phyloP scores from a whole-genome alignment of 2,329 filamentous ascomycete genomes.

The Tolypocladium ovalisporum region DNA sequence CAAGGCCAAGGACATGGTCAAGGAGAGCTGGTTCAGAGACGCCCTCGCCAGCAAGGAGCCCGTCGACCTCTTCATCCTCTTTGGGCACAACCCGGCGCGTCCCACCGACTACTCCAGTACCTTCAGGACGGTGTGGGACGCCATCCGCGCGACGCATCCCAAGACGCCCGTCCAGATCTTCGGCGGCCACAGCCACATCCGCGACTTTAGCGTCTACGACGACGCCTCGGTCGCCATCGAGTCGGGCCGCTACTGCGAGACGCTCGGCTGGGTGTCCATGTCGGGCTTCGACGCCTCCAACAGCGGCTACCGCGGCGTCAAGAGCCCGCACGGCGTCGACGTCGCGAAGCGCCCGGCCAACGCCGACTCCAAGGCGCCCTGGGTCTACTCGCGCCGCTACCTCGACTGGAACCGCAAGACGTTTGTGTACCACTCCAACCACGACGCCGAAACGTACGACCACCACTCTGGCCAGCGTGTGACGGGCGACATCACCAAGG shows the following conservation, averaged over 20 bases:
- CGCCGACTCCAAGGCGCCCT: conserved; percentile 24
- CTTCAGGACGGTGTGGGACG: conserved; percentile 36
- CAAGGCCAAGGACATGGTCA: conserved; percentile 36
- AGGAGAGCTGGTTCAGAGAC: conserved; percentile 49
- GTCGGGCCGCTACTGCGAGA: conserved; percentile 57
- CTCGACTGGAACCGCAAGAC: conserved; percentile 59
- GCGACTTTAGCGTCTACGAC: conserved; percentile 55
- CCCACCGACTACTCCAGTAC: conserved; percentile 30
- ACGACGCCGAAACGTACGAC: conserved; percentile 38
- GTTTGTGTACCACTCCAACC: conserved; percentile 51
- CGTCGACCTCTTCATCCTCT: conserved; percentile 52
- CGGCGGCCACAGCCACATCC: conserved; percentile 53
- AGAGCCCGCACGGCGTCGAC: conserved; percentile 24
- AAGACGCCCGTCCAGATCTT: conserved; percentile 53
- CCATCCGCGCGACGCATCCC: conserved; percentile 45
- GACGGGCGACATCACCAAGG: conserved; percentile 36
- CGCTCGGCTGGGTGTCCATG: conserved; percentile 56
- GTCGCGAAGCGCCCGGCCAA: conserved; percentile 29
- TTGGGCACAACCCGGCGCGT: conserved; percentile 52
- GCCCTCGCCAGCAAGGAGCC: conserved; percentile 40
- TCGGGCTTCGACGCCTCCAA: conserved; percentile 41
- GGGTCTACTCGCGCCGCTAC: conserved; percentile 47
- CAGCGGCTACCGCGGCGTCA: conserved; percentile 26
- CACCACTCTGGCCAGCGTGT: conserved; percentile 33
- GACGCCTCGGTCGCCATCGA: conserved; percentile 49